Conservation (phyloP, 2,329 filamentous ascomycete species). For the Hypoxylon sp. region DNA sequence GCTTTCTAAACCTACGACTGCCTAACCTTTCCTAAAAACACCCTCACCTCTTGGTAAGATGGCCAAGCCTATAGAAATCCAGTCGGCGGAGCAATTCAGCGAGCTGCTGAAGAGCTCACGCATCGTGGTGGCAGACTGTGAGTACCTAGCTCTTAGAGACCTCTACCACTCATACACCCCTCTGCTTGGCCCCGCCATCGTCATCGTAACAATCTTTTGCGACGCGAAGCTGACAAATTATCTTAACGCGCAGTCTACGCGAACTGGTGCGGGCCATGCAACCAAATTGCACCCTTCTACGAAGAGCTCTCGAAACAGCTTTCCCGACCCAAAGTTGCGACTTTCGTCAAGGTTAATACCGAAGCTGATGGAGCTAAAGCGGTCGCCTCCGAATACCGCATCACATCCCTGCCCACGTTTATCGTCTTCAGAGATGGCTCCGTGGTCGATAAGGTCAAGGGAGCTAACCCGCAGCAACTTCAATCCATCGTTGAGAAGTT, state of each 20-base stretch:
- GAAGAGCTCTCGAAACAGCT: constrained; percentile 80
- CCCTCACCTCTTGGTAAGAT: constrained; percentile 47
- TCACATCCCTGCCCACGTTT: constrained; percentile 90
- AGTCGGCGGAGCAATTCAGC: constrained; percentile 73
- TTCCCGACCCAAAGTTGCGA: constrained; percentile 78
- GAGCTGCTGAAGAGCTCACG: constrained; percentile 77
- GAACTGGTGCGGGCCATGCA: constrained; percentile 88
- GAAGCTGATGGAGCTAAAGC: constrained; percentile 75
- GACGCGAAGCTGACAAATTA: constrained; percentile 50
- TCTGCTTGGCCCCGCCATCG: constrained; percentile 49
- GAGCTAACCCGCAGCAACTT: constrained; percentile 79
- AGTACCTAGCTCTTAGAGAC: constrained; percentile 57
- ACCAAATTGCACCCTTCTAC: constrained; percentile 85
- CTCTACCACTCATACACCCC: constrained; percentile 10
- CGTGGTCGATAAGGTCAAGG: constrained; percentile 76
- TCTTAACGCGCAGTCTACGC: constrained; percentile 78
- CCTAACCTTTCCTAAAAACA: background rate
- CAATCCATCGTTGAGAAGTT: constrained; percentile 79
- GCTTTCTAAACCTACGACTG: constrained; percentile 20
- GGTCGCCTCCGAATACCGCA: constrained; percentile 78
- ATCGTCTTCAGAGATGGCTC: constrained; percentile 83
- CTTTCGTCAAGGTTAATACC: constrained; percentile 89
- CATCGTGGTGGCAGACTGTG: constrained; percentile 91
- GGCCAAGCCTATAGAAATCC: constrained; percentile 63
- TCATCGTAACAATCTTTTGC: constrained; percentile 35